Conservation (phyloP, 2,329 filamentous ascomycete species). For the Coniella vitis region DNA sequence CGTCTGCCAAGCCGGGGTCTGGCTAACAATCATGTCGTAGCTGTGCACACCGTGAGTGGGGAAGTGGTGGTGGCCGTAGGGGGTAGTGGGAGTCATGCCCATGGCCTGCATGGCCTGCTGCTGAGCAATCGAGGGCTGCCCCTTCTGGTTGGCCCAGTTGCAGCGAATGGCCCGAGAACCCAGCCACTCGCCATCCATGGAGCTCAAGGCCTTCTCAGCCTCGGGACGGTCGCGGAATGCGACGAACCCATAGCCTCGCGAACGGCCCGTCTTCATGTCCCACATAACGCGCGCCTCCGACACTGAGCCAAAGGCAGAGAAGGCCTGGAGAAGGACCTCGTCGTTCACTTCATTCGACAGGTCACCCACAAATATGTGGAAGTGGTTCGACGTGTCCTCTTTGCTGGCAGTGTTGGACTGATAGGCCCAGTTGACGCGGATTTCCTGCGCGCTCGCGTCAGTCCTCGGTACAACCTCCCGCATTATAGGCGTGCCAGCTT, state of each 20-base stretch:
- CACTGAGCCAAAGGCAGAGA: constrained; percentile 90
- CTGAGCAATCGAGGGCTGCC: constrained; percentile 97
- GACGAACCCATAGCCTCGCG: constrained; percentile 95
- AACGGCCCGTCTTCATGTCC: constrained; percentile 99
- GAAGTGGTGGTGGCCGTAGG: constrained; percentile 96
- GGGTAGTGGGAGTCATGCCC: constrained; percentile 96
- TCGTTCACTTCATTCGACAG: constrained; percentile 98
- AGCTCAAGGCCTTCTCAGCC: constrained; percentile 90
- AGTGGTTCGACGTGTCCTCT: constrained; percentile 96
- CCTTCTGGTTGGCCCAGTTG: constrained; percentile 99
- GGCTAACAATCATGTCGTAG: constrained; percentile 92
- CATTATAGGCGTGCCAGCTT: background rate
- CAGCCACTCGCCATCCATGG: constrained; percentile 99
- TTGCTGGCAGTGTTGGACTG: constrained; percentile 92
- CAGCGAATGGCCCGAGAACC: constrained; percentile 96
- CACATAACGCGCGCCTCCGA: constrained; percentile 99
- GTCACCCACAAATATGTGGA: constrained; percentile 98
- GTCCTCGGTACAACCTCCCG: background rate
- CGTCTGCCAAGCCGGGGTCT: constrained; percentile 97
- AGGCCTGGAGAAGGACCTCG: constrained; percentile 86
- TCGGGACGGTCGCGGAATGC: constrained; percentile 91
- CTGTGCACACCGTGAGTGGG: constrained; percentile 94
- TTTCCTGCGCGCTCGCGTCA: constrained; percentile 58
- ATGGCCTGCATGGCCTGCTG: constrained; percentile 95
- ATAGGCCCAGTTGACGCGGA: constrained; percentile 98